Conservation (phyloP, 2,329 filamentous ascomycete species). For the Zalaria obscura region DNA sequence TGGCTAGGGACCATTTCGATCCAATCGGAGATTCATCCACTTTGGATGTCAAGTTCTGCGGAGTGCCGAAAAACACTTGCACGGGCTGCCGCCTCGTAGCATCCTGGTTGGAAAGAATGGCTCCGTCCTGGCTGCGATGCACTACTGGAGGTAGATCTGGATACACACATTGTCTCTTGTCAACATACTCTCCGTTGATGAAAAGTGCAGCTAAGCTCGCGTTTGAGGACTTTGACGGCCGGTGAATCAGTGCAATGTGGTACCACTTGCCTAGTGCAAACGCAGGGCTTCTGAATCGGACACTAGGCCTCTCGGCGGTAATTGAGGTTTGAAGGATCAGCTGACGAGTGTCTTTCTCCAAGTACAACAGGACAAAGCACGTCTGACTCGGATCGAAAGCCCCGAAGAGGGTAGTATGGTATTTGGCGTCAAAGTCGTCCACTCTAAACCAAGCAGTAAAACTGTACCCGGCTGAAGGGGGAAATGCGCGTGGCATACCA, state of each 20-base stretch:
- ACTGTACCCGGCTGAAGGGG: slow-evolving; percentile 74
- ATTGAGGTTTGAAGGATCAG: slow-evolving; percentile 95
- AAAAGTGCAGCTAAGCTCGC: slow-evolving; percentile 77
- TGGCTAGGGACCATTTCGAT: slow-evolving; percentile 80
- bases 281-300: slow-evolving; percentile 73
- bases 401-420: slow-evolving; percentile 91
- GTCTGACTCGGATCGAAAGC: slow-evolving; percentile 85
- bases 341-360: slow-evolving; percentile 85
- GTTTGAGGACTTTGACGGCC: slow-evolving; percentile 58
- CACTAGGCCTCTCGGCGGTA: slow-evolving; percentile 69
- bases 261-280: slow-evolving; percentile 80
- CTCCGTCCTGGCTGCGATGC: background rate
- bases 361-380: slow-evolving; percentile 85
- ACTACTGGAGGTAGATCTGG: slow-evolving; percentile 53
- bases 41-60: slow-evolving; percentile 67
- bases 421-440: slow-evolving; percentile 68
- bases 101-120: slow-evolving; percentile 1
- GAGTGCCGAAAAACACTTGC: slow-evolving; percentile 87
- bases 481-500: slow-evolving; percentile 73
- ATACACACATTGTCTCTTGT: slow-evolving; percentile 82
- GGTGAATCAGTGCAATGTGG: slow-evolving; percentile 80
- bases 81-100: slow-evolving; percentile 37
- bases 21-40: slow-evolving; percentile 57
- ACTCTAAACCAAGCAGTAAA: slow-evolving; percentile 81
- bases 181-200: slow-evolving; percentile 83